phyloP scores from a whole-genome alignment of 179 eudicot genomes.

The Carnegiea gigantea region DNA sequence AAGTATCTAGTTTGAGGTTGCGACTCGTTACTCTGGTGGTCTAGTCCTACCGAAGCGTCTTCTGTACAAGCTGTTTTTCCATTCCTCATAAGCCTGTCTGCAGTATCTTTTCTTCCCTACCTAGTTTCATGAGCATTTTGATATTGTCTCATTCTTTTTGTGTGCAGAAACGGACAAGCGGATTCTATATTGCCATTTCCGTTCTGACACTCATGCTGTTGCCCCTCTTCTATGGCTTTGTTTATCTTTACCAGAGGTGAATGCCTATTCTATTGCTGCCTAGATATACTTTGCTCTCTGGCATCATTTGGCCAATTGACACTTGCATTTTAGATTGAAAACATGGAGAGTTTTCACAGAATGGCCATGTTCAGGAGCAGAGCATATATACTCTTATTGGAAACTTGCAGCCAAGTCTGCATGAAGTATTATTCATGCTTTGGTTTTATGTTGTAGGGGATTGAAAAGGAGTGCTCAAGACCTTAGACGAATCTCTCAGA shows the following conservation, averaged over 20 bases:
- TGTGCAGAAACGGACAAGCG: conserved; percentile 38
- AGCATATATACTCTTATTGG: not conserved
- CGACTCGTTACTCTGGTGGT: not conserved
- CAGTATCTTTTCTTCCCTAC: not conserved
- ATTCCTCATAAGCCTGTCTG: not conserved
- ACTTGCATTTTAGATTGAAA: not conserved
- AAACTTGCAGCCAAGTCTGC: not conserved
- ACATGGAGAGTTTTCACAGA: not conserved
- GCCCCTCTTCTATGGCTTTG: conserved; percentile 40
- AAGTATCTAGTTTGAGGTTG: not conserved
- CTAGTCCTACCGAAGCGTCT: not conserved
- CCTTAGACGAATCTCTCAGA: conserved; percentile 39
- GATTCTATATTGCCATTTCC: conserved; percentile 33
- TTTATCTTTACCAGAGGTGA: conserved; percentile 47
- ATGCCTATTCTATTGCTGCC: not conserved
- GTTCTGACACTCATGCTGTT: conserved; percentile 39
- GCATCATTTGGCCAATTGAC: too few species aligned
- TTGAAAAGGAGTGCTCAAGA: conserved; percentile 41
- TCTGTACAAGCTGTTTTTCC: not conserved
- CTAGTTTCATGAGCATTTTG: not conserved
- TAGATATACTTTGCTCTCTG: too few species aligned
- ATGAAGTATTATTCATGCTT: not conserved
- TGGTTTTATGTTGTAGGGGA: conserved; percentile 28
- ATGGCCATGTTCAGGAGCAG: not conserved
- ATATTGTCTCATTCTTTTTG: conserved; percentile 3